Percentiles rank a stretch among this genome's conserved stretches.
These are phyloP conservation scores for Silybum marianum DNA, from an alignment of 129 eudicot genomes.

Conservation along the genomic window DNA sequence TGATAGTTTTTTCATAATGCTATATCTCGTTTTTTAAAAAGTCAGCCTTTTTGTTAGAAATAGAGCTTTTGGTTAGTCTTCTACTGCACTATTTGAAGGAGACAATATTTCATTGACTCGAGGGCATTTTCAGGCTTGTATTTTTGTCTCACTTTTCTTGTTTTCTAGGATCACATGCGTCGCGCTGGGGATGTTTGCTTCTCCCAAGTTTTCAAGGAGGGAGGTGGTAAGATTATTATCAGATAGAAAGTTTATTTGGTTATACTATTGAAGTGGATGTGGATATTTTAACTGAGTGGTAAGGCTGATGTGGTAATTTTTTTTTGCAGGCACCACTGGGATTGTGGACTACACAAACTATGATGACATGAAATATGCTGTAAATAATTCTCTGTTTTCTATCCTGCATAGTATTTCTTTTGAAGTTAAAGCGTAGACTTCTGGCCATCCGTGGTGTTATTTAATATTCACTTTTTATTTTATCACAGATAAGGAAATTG, in stretches of 20 bases:
- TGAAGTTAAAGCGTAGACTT: neutral
- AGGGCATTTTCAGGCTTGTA: neutral
- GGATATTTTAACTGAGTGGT: neutral
- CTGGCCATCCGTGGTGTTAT: neutral
- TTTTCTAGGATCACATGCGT: slow-evolving; percentile 90
- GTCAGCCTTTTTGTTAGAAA: neutral
- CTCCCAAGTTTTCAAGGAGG: slow-evolving; percentile 87
- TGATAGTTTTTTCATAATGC: neutral
- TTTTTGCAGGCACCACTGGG: slow-evolving; percentile 79
- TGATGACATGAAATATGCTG: slow-evolving; percentile 98
- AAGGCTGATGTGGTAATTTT: slow-evolving; percentile 2
- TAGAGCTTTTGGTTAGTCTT: neutral
- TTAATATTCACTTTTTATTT: neutral
- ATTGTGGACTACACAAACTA: slow-evolving; percentile 90
- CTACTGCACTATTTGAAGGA: neutral
- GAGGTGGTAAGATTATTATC: slow-evolving; percentile 63
- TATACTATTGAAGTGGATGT: neutral
- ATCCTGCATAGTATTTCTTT: neutral
- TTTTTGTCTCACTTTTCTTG: slow-evolving; percentile 16
- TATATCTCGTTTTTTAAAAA: too few species aligned
- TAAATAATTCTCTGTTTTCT: slow-evolving; percentile 27
- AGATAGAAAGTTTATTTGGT: neutral
- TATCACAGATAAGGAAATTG: slow-evolving; percentile 72
- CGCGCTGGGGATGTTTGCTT: slow-evolving; percentile 96
- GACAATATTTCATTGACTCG: neutral